A percentile compares a stretch with the other conserved stretches of the same genome.
Evolutionary conservation across 1,139 yeast species (phyloP).

Genomic region (Blastobotrys indianensis): DNA sequence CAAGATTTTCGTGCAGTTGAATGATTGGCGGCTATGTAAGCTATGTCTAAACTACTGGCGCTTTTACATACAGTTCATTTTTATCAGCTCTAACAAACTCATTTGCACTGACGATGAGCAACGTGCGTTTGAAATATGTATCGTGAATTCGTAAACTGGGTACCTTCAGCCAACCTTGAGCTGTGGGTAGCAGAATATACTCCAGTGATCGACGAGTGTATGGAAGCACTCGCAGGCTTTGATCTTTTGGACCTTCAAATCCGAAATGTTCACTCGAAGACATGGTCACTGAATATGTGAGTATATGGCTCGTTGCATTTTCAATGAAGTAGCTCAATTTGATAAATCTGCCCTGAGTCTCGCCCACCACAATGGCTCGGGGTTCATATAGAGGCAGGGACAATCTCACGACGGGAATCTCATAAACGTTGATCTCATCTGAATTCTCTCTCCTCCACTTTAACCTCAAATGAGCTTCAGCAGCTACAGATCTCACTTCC

Average conservation of each 20-base stretch:
- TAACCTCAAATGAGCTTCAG: slow-evolving; percentile 29
- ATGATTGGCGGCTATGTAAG: too few species aligned
- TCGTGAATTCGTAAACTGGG: slow-evolving; percentile 61
- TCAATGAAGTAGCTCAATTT: slow-evolving; percentile 52
- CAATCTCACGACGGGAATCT: slow-evolving; percentile 32
- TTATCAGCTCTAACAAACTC: slow-evolving; percentile 30
- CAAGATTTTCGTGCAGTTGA: too few species aligned
- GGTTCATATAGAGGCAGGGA: slow-evolving; percentile 65
- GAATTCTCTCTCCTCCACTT: slow-evolving; percentile 28
- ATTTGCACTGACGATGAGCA: slow-evolving; percentile 48
- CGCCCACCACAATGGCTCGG: slow-evolving; percentile 45
- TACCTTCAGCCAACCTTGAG: slow-evolving; percentile 36
- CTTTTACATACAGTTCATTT: slow-evolving; percentile 15
- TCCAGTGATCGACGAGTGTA: slow-evolving; percentile 47
- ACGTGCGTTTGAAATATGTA: slow-evolving; percentile 57
- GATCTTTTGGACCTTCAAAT: slow-evolving; percentile 35
- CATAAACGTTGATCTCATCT: slow-evolving; percentile 22
- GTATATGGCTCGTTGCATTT: slow-evolving; percentile 65
- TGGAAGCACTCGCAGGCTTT: slow-evolving; percentile 53
- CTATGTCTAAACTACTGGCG: not conserved
- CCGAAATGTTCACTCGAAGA: slow-evolving; percentile 37
- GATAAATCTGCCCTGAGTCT: slow-evolving; percentile 19
- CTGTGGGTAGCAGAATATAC: slow-evolving; percentile 34
- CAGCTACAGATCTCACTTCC: slow-evolving; percentile 30
- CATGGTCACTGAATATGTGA: slow-evolving; percentile 53